Evolutionary conservation across 306 rosid genomes (phyloP).

Genomic region (Quercus robur): DNA sequence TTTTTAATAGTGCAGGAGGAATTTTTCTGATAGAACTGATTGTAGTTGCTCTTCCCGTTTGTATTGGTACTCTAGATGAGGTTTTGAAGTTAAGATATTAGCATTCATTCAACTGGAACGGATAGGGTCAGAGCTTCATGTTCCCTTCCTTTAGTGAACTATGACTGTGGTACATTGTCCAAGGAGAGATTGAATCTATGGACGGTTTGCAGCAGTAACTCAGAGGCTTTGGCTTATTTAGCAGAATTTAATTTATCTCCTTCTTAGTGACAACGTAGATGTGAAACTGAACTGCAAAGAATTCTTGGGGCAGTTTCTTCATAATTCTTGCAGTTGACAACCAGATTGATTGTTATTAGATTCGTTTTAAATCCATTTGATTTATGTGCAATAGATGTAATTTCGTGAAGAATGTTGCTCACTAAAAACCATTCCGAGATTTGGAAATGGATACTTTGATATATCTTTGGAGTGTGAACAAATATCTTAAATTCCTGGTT

Average conservation of each 20-base stretch:
- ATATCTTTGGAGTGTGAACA: background rate
- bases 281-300: constrained; percentile 26
- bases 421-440: background rate
- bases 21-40: constrained; percentile 58
- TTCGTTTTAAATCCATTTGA: background rate
- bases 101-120: constrained; percentile 59
- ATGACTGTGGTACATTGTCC: constrained; percentile 75
- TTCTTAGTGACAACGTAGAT: constrained; percentile 20
- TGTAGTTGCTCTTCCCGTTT: constrained; percentile 81
- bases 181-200: constrained; percentile 75
- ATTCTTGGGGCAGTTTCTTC: constrained; percentile 12
- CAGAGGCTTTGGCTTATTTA: constrained; percentile 73
- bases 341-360: background rate
- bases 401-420: no score
- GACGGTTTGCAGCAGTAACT: constrained; percentile 74
- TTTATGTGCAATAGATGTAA: no score
- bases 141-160: constrained; percentile 84
- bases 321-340: background rate
- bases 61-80: constrained; percentile 89
- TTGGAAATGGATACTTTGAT: background rate
- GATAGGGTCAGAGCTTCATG: constrained; percentile 71
- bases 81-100: constrained; percentile 28
- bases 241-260: constrained; percentile 53
- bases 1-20: constrained; percentile 41
- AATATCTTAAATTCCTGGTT: background rate